Conservation (phyloP, 2,329 filamentous ascomycete species). For the Colletotrichum sp. region DNA sequence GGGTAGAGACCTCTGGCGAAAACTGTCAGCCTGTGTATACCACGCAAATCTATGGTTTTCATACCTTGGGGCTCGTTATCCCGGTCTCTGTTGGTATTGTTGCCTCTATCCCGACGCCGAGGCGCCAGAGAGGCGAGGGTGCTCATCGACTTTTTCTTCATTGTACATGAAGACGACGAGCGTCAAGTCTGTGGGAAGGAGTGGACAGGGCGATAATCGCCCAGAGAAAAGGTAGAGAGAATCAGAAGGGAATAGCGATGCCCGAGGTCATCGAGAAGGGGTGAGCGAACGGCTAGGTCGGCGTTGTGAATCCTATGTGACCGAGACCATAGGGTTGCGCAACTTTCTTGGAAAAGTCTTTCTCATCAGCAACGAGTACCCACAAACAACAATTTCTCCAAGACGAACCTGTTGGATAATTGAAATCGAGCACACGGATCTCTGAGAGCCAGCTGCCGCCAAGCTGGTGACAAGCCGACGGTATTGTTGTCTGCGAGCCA, state of each 20-base stretch:
- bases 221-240: not conserved
- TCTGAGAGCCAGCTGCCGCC: not conserved
- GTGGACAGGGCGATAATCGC: not conserved
- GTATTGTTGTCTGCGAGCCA: not conserved
- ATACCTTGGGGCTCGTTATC: not conserved
- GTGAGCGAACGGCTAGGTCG: not conserved
- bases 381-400: not conserved
- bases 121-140: conserved; percentile 8
- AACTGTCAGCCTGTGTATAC: not conserved
- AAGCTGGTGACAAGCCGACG: not conserved
- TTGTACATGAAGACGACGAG: not conserved
- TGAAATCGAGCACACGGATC: not conserved
- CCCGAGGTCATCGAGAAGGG: not conserved
- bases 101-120: conserved; percentile 5
- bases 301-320: not conserved
- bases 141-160: conserved; percentile 14
- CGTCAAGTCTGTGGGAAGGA: not conserved
- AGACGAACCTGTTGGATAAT: not conserved
- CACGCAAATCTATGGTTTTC: not conserved
- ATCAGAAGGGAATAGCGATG: not conserved
- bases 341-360: not conserved
- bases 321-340: not conserved
- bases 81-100: not conserved
- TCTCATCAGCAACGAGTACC: not conserved
- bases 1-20: not conserved